Percentiles rank a stretch among this genome's conserved stretches.
These are phyloP conservation scores for Coprinopsis marcescibilis DNA, from an alignment of 768 basidiomycete species.

Conservation along the genomic window DNA sequence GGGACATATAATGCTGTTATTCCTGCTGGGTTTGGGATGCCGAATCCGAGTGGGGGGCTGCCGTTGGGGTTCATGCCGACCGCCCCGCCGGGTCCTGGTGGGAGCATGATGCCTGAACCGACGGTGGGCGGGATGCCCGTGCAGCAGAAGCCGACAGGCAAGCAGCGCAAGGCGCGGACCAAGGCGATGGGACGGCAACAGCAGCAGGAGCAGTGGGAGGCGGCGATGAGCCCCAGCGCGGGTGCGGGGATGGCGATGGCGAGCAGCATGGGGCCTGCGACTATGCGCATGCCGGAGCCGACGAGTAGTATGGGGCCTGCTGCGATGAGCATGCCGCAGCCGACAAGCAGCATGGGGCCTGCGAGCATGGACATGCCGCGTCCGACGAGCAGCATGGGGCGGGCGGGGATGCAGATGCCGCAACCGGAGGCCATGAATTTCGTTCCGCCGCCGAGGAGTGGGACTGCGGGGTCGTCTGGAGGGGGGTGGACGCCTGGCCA, in stretches of 20 bases:
- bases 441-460: neutral
- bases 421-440: neutral
- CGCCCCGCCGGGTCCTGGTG: neutral
- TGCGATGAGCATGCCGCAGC: neutral
- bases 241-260: neutral
- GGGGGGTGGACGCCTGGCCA: too few relatives aligned
- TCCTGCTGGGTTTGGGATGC: neutral
- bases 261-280: conserved; percentile 1
- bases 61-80: conserved; percentile 8
- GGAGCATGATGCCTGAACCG: conserved; percentile 8
- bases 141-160: too few relatives aligned
- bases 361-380: neutral
- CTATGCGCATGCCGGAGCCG: conserved; percentile 7
- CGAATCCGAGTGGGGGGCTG: neutral
- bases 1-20: neutral
- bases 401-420: neutral
- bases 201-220: conserved; percentile 1
- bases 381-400: neutral
- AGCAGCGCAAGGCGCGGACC: too few relatives aligned
- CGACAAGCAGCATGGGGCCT: neutral
- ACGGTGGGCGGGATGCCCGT: conserved; percentile 1
- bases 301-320: neutral
- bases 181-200: neutral
- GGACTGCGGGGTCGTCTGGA: too few relatives aligned
- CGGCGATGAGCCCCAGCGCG: conserved; percentile 3